These are phyloP conservation scores for Incumbomyces delicatus DNA, from an alignment of 2,329 filamentous ascomycete genomes.

Conservation along the genomic window DNA sequence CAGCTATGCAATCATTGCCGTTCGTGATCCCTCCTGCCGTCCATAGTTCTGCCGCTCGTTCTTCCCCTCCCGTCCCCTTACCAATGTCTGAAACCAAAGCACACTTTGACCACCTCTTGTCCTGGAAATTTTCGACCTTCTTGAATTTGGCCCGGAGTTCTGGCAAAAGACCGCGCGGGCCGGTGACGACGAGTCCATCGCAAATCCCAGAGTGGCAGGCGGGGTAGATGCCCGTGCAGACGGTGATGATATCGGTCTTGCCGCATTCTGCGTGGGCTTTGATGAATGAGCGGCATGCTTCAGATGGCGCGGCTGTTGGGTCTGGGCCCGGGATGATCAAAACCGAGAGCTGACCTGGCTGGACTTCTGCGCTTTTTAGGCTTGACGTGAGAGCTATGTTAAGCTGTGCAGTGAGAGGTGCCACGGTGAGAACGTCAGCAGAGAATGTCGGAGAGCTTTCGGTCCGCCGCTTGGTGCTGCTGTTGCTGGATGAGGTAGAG, in stretches of 20 bases:
- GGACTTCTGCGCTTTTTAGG: conserved; percentile 23
- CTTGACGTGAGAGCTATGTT: conserved; percentile 23
- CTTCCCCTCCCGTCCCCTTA: not conserved
- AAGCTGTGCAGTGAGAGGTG: conserved; percentile 22
- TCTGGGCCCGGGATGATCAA: conserved; percentile 31
- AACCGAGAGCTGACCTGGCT: conserved; percentile 29
- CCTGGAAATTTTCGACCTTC: conserved; percentile 12
- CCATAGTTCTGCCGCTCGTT: conserved; percentile 6
- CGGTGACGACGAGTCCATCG: conserved; percentile 14
- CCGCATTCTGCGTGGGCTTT: conserved; percentile 24
- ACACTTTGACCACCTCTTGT: conserved; percentile 19
- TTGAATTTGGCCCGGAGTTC: conserved; percentile 15
- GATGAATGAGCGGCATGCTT: conserved; percentile 25
- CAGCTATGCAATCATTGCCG: conserved; percentile 25
- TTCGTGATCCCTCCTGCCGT: conserved; percentile 21
- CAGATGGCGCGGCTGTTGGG: conserved; percentile 22
- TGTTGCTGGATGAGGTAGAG: not conserved
- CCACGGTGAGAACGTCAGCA: conserved; percentile 12
- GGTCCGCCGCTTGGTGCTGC: conserved; percentile 15
- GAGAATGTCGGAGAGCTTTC: not conserved
- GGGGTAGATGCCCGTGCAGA: conserved; percentile 19
- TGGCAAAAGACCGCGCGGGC: conserved; percentile 13
- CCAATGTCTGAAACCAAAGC: not conserved
- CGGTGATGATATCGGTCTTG: conserved; percentile 17
- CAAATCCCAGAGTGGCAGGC: conserved; percentile 17